phyloP scores from a whole-genome alignment of 2,329 filamentous ascomycete genomes.

The Lachnellula cervina region DNA sequence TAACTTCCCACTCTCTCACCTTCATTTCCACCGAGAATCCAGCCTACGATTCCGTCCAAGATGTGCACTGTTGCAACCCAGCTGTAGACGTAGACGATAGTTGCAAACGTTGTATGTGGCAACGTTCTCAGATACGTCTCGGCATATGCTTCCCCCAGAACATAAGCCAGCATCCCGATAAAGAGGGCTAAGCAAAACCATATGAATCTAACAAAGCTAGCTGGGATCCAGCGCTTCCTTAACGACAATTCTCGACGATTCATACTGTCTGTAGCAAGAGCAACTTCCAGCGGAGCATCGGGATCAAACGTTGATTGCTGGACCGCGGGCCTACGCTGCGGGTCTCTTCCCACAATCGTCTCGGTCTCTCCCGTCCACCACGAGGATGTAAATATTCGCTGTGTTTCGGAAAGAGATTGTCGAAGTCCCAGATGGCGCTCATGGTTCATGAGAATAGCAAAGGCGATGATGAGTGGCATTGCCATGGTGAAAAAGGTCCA shows the following conservation, averaged over 20 bases:
- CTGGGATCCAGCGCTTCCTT: conserved; percentile 50
- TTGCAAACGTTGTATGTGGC: conserved; percentile 62
- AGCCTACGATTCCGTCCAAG: conserved; percentile 59
- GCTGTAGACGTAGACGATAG: conserved; percentile 64
- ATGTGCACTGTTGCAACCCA: conserved; percentile 64
- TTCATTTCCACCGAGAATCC: conserved; percentile 61
- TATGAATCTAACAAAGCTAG: conserved; percentile 63
- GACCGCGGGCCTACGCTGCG: conserved; percentile 35
- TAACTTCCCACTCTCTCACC: conserved; percentile 65
- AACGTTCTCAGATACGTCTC: conserved; percentile 64
- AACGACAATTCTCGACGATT: conserved; percentile 17
- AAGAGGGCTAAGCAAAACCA: conserved; percentile 64
- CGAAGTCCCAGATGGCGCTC: conserved; percentile 59
- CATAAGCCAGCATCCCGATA: conserved; percentile 60
- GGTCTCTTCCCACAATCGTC: conserved; percentile 39
- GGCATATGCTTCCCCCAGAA: conserved; percentile 64
- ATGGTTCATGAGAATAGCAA: conserved; percentile 57
- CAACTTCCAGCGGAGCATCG: conserved; percentile 29
- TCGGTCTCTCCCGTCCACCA: conserved; percentile 58
- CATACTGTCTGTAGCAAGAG: conserved; percentile 23
- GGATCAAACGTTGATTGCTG: conserved; percentile 26
- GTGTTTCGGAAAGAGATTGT: conserved; percentile 59
- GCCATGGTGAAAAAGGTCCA: conserved; percentile 69
- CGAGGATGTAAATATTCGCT: conserved; percentile 60
- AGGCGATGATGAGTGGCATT: conserved; percentile 61